Evolutionary conservation across 192 early-diverging fungal genomes (phyloP).

Genomic region (Umbelopsis ramanniana): DNA sequence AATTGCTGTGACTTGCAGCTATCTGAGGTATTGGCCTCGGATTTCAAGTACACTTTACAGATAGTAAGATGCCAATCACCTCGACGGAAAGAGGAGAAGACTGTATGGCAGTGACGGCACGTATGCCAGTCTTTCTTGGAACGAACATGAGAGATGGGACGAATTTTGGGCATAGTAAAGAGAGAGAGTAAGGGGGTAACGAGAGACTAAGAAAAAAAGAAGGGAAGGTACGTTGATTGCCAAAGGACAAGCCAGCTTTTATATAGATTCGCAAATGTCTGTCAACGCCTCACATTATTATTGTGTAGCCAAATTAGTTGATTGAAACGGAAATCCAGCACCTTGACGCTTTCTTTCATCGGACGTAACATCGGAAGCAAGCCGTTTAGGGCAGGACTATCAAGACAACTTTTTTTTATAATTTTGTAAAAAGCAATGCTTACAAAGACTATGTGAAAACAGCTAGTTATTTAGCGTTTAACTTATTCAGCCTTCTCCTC

Average conservation of each 20-base stretch:
- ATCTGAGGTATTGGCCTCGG: neutral
- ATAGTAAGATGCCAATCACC: neutral
- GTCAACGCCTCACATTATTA: neutral
- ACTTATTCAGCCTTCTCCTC: conserved; percentile 45
- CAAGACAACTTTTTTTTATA: conserved; percentile 18
- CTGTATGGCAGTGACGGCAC: neutral
- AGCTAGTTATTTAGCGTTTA: neutral
- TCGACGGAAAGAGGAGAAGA: neutral
- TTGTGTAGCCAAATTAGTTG: neutral
- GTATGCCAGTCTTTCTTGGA: neutral
- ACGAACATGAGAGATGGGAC: neutral
- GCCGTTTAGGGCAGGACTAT: conserved; percentile 12
- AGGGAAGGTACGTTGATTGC: neutral
- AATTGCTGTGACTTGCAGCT: neutral
- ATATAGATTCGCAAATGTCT: neutral
- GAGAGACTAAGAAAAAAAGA: neutral
- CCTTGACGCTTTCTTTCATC: neutral
- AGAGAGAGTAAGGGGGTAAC: too few relatives aligned
- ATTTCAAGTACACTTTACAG: neutral
- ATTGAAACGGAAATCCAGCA: neutral
- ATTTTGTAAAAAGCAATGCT: conserved; percentile 14
- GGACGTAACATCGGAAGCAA: conserved; percentile 6
- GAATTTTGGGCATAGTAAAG: neutral
- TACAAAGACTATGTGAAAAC: conserved; percentile 9
- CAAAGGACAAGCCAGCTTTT: too few relatives aligned